Conservation (phyloP, 2,329 filamentous ascomycete genomes). For the Uncinocarpus reesii region DNA sequence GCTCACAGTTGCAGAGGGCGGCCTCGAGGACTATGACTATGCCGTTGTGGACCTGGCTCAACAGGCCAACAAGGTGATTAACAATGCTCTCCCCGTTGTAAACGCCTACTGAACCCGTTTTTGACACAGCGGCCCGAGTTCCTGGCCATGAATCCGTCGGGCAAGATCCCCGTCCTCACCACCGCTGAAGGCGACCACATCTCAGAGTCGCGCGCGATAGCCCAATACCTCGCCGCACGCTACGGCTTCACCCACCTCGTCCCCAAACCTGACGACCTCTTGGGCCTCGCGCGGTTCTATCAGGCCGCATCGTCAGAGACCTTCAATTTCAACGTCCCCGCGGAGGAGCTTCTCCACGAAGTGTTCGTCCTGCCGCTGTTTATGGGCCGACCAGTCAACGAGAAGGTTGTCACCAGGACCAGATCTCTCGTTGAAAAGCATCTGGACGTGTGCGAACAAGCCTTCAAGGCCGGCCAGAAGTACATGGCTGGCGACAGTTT, state of each 20-base stretch:
- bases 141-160: conserved; percentile 31
- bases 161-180: conserved; percentile 34
- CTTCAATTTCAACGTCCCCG: conserved; percentile 38
- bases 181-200: conserved; percentile 37
- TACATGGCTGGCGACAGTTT: conserved; percentile 41
- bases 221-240: conserved; percentile 39
- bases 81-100: conserved; percentile 18
- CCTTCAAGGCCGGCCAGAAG: conserved; percentile 18
- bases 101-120: too few relatives aligned
- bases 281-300: conserved; percentile 37
- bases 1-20: conserved; percentile 36
- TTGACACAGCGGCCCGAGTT: conserved; percentile 20
- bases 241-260: conserved; percentile 38
- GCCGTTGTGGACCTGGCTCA: conserved; percentile 33
- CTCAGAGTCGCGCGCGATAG: conserved; percentile 41
- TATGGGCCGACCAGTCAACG: conserved; percentile 33
- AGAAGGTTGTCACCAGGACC: conserved; percentile 32
- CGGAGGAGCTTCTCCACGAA: conserved; percentile 38
- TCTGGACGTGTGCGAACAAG: conserved; percentile 30
- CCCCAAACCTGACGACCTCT: conserved; percentile 30
- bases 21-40: conserved; percentile 37
- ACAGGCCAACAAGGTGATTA: conserved; percentile 35
- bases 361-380: conserved; percentile 40
- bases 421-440: conserved; percentile 33
- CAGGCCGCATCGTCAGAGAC: conserved; percentile 37